Evolutionary conservation across 805 yeast species (phyloP), one percentile per base, ranked within the genome.

Genomic region (Tetrapisispora namnaoensis): DNA sequence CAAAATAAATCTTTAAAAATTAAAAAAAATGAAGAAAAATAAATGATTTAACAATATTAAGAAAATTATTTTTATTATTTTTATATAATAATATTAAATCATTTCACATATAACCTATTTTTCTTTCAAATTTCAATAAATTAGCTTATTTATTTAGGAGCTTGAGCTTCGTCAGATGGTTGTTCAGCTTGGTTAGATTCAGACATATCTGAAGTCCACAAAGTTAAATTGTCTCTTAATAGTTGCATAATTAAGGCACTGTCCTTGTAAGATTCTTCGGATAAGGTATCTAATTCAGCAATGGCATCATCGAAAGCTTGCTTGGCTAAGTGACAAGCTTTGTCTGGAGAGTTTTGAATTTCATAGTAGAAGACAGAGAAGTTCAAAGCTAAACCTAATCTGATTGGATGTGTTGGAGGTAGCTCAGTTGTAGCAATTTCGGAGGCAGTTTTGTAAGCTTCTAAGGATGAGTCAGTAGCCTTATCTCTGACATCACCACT

Each of bases 271-370:
- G 96, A 86, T 76, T 91, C 99, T 75, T 91, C 99, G 42, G 95
- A 86, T 68, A 91, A 78, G 58, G 97, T 87, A 74, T 91, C 99
- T 70, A 91, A 81, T 75, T 93, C 98, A 56, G 99, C 96, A 69
- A 91, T 95, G 56, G 99, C 99, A 68, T 91, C 98, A 72, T 91
- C 99, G 62, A 93, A 91, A 37, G 99, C 98, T 75, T 91, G 96
- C 74, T 91, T 93, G 65, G 99, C 99, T 70, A 91, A 81, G 70
- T 90, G 95, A 72, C 99, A 91, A 61, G 99, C 99, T 72, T 95
- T 87, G 70, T 91, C 97, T 63, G 99, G 98, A 51, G 96, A 86
- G 74, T 91, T 90, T 73, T 90, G 85, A 67, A 93, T 95, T 77
- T 91, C 99, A 69, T 91, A 91, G 80, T 91, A 93, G 76, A 91